Conservation (phyloP, 1,284 basidiomycete species). For the Abortiporus biennis region DNA sequence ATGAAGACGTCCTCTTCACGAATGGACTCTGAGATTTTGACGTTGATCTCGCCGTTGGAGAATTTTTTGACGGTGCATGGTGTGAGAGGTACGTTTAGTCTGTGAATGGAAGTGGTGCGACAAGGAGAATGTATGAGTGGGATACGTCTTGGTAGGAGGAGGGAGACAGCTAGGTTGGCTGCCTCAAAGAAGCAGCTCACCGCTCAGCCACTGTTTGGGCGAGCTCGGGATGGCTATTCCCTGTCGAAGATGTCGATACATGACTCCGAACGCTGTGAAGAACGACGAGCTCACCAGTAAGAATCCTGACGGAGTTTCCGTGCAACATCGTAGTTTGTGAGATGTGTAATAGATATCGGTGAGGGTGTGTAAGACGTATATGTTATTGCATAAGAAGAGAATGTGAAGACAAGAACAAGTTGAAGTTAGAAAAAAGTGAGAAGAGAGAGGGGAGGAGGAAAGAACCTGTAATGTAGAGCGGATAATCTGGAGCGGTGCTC, state of each 20-base stretch:
- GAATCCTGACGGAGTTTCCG: conserved; percentile 90
- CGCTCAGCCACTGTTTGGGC: conserved; percentile 91
- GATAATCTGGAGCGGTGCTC: conserved; percentile 14
- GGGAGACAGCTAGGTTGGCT: conserved; percentile 28
- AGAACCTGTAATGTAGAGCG: conserved; percentile 2
- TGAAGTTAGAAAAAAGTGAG: conserved; percentile 2
- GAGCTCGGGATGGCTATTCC: conserved; percentile 97
- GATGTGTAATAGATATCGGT: not conserved
- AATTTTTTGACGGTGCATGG: conserved; percentile 93
- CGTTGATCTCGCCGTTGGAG: conserved; percentile 91
- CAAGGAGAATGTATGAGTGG: conserved; percentile 22
- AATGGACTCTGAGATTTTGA: conserved; percentile 91
- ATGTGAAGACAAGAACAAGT: conserved; percentile 10
- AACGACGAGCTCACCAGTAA: conserved; percentile 65
- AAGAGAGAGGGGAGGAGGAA: conserved; percentile 10
- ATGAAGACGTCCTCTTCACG: conserved; percentile 98
- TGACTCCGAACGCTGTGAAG: conserved; percentile 8
- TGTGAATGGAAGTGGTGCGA: conserved; percentile 32
- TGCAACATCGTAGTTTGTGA: conserved; percentile 54
- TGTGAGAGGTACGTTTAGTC: conserved; percentile 88
- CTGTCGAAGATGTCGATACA: conserved; percentile 37
- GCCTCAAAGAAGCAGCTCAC: conserved; percentile 63
- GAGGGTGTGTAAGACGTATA: not conserved
- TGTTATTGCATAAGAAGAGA: conserved; percentile 9
- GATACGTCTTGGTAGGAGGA: conserved; percentile 4